Evolutionary conservation across 768 basidiomycete genomes (phyloP), one percentile per base, ranked within the genome.

Genomic region (Dentipellis sp.): DNA sequence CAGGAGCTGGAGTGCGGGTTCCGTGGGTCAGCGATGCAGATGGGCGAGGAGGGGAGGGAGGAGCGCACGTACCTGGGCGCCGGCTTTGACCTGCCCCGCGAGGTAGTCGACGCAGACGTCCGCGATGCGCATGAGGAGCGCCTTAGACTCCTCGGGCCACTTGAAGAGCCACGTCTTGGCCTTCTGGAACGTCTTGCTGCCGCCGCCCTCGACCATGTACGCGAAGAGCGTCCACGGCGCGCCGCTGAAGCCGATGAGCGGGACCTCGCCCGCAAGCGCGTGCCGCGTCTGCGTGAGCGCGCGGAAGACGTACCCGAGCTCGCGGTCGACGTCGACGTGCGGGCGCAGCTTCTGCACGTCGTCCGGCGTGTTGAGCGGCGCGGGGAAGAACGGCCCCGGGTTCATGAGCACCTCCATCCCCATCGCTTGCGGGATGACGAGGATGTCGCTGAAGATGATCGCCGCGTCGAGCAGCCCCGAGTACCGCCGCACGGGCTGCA

Each of bases 171-270:
- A 99, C 0, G 87, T 83, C 73, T 99, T 99, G 37, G 83, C 81
- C 70, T 94, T 94, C 59, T 90, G 86, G 63, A 91, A 81, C 12
- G 89, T 90, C 72, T 93, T 94, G 69, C 82, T 90, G 9, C 88
- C 88, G 5, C 94, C 95, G 8, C 97, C 97, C 69, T 98, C 97
- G 64, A 97, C 80, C 97, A 99, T 99, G 69, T 98, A 99, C 19
- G 86, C 83, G 73, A 99, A 94, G 53, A 98, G 80, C 3, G 97
- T 99, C 97, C 97, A 98, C 1, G 97, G 97, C 0, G 93, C 94
- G 40, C 95, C 97, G 66, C 84, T 91, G 72, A 99, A 99, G 10
- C 97, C 97, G 63, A 99, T 97, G 56, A 99, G 76, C 11, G 97
- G 95, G 12, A 98, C 94, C 67, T 90, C 81, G 19, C 95, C 97